A percentile compares a stretch with the other conserved stretches of the same genome.
These are phyloP conservation scores for Lithospermum erythrorhizon DNA, from an alignment of 257 asterid genomes.

Conservation along the genomic window DNA sequence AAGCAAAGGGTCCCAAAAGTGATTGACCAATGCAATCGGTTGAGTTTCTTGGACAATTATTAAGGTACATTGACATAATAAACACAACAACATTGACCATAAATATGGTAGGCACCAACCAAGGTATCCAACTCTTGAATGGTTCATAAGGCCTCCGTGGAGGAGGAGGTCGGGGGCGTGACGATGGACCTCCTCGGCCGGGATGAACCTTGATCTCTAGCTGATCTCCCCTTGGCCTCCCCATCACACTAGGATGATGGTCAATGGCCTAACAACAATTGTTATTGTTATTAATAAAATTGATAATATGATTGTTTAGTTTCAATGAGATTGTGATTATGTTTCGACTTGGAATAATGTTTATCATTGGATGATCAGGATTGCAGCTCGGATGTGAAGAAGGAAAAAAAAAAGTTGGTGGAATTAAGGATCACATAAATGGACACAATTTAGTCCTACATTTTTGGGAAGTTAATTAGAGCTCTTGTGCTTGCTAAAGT, in stretches of 20 bases:
- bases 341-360: not conserved
- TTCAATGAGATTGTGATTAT: not conserved
- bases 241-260: conserved; percentile 22
- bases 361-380: conserved; percentile 10
- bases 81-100: conserved; percentile 43
- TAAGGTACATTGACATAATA: conserved; percentile 43
- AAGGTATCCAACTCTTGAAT: conserved; percentile 59
- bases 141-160: conserved; percentile 18
- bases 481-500: not conserved
- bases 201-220: conserved; percentile 36
- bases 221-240: conserved; percentile 40
- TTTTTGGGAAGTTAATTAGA: not conserved
- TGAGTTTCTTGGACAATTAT: conserved; percentile 58
- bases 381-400: conserved; percentile 12
- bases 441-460: not conserved
- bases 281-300: not conserved
- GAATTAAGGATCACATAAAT: not conserved
- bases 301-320: too few relatives aligned
- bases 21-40: conserved; percentile 35
- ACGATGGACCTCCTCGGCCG: not conserved
- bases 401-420: not conserved
- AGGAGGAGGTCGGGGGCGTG: conserved; percentile 4
- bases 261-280: not conserved
- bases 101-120: conserved; percentile 69
- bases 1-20: conserved; percentile 57